Conservation (phyloP, 306 rosid genomes). For the Medicago ruthenica region DNA sequence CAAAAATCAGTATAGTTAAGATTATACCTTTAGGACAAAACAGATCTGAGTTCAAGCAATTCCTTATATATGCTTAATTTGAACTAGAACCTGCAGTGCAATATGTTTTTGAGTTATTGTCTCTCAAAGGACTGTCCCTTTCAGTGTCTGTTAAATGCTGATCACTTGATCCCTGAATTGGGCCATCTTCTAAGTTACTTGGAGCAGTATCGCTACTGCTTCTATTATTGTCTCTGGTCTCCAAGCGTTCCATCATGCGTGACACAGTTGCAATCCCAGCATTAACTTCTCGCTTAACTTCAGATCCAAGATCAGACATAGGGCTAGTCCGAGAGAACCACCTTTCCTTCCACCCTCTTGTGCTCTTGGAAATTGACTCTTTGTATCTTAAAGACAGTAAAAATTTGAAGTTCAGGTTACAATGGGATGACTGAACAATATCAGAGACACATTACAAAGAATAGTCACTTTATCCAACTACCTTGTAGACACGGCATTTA, state of each 20-base stretch:
- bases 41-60: slow-evolving; percentile 48
- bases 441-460: slow-evolving; percentile 11
- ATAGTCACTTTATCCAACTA: slow-evolving; percentile 38
- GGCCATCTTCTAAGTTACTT: slow-evolving; percentile 53
- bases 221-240: slow-evolving; percentile 70
- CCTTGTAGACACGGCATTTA: slow-evolving; percentile 90
- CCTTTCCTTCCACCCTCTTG: slow-evolving; percentile 96
- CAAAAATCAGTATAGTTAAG: slow-evolving; percentile 23
- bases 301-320: slow-evolving; percentile 85
- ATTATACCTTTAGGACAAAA: slow-evolving; percentile 55
- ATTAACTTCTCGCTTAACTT: slow-evolving; percentile 83
- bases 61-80: slow-evolving; percentile 54
- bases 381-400: slow-evolving; percentile 66
- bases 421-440: slow-evolving; percentile 9
- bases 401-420: slow-evolving; percentile 26
- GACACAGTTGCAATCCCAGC: slow-evolving; percentile 88
- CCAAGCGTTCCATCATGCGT: slow-evolving; percentile 87
- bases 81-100: slow-evolving; percentile 85
- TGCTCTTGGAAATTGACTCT: slow-evolving; percentile 94
- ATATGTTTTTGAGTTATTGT: slow-evolving; percentile 52
- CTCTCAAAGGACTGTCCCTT: slow-evolving; percentile 52
- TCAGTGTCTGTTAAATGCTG: slow-evolving; percentile 52
- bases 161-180: slow-evolving; percentile 55
- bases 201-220: slow-evolving; percentile 54
- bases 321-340: slow-evolving; percentile 84